Evolutionary conservation across 139 green algal species (phyloP).

Genomic region (Astrephomene gubernaculifera): DNA sequence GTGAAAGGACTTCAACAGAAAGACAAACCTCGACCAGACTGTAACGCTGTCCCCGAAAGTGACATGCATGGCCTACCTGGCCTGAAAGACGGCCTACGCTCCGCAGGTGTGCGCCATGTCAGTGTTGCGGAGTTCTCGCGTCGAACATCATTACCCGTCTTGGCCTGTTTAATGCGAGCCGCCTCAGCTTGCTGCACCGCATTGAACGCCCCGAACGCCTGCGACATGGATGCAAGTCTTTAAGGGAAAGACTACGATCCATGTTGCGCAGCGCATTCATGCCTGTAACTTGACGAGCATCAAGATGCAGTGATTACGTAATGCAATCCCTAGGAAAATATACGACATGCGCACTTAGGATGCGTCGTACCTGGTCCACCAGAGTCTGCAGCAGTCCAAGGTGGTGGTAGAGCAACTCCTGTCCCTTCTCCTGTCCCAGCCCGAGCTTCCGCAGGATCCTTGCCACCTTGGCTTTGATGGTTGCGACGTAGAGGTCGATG

Average conservation of each 20-base stretch:
- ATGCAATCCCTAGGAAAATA: too few species aligned
- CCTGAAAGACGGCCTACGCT: background rate
- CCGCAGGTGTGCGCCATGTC: slow-evolving; percentile 19
- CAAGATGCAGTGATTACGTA: too few species aligned
- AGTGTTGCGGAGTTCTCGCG: background rate
- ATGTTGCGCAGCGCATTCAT: too few species aligned
- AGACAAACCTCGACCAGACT: too few species aligned
- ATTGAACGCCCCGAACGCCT: slow-evolving; percentile 11
- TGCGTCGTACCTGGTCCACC: slow-evolving; percentile 8
- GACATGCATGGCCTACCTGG: slow-evolving; percentile 16
- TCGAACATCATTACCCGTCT: background rate
- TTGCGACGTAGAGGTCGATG: slow-evolving; percentile 35
- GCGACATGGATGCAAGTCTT: too few species aligned
- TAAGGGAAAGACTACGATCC: too few species aligned
- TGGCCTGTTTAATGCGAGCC: slow-evolving; percentile 14
- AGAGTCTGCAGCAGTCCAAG: background rate
- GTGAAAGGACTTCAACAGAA: too few species aligned
- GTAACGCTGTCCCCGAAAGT: too few species aligned
- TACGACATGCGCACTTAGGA: too few species aligned
- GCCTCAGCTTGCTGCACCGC: slow-evolving; percentile 12
- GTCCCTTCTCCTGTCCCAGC: background rate
- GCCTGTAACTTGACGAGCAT: too few species aligned
- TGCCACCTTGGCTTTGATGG: slow-evolving; percentile 37
- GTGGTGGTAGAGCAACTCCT: slow-evolving; percentile 38
- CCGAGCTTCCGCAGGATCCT: slow-evolving; percentile 33